Conservation (phyloP, 208 protist species). For the Acanthamoeba lugdunensis region DNA sequence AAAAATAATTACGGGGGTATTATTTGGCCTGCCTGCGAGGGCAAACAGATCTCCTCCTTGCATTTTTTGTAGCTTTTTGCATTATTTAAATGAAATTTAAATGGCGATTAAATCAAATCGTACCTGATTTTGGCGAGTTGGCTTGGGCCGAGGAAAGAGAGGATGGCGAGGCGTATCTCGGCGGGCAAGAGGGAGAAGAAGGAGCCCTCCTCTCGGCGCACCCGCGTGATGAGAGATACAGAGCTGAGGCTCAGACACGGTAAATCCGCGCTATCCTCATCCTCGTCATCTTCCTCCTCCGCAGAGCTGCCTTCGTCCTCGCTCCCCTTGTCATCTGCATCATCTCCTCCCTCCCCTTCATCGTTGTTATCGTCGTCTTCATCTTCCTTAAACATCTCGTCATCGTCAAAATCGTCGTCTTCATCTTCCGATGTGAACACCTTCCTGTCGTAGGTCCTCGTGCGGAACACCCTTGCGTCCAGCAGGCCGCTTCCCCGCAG, state of each 20-base stretch:
- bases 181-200: conserved; percentile 36
- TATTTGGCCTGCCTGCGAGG: no score
- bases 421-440: not conserved
- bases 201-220: conserved; percentile 16
- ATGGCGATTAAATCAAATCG: not conserved
- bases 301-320: not conserved
- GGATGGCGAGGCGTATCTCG: conserved; percentile 38
- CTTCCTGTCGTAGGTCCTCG: not conserved
- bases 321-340: not conserved
- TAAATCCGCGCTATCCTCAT: conserved; percentile 11
- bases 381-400: not conserved
- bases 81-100: not conserved
- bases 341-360: not conserved
- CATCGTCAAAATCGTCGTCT: conserved; percentile 8
- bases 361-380: conserved; percentile 9
- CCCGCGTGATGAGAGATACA: conserved; percentile 27
- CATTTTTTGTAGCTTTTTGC: no score
- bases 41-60: no score
- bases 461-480: not conserved
- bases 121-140: conserved; percentile 42
- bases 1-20: no score
- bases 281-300: conserved; percentile 27
- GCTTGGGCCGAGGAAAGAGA: conserved; percentile 42
- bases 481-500: not conserved
- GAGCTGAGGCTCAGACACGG: conserved; percentile 14